These are phyloP conservation scores for Penicillium roqueforti DNA, from an alignment of 495 filamentous ascomycete species.

Conservation along the genomic window DNA sequence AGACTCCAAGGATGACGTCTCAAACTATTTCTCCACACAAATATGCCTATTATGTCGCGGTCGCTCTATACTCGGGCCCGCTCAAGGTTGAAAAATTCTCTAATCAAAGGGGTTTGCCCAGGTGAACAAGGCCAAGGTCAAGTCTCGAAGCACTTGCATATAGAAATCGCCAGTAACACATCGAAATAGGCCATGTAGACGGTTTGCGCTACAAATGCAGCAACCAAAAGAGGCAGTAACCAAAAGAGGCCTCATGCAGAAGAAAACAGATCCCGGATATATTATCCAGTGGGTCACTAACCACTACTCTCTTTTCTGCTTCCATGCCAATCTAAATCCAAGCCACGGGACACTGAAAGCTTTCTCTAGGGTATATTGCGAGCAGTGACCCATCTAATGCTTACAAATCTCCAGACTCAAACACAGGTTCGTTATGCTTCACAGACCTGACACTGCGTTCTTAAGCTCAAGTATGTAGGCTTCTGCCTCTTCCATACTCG, in stretches of 20 bases:
- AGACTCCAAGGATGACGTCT: not conserved
- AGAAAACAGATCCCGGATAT: not conserved
- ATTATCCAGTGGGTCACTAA: not conserved
- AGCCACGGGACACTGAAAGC: not conserved
- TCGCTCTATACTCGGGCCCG: not conserved
- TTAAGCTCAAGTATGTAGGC: slow-evolving; percentile 39
- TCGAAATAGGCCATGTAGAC: not conserved
- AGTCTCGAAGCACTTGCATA: not conserved
- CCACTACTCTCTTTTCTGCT: not conserved
- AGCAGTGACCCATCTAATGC: slow-evolving; percentile 15
- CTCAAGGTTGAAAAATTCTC: no score
- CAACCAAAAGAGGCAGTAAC: not conserved
- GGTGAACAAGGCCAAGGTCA: not conserved
- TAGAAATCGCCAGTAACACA: not conserved
- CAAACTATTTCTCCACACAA: not conserved
- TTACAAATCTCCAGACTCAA: slow-evolving; percentile 21
- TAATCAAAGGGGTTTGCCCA: not conserved
- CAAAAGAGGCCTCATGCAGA: not conserved
- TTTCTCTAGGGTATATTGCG: not conserved
- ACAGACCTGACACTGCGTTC: slow-evolving; percentile 30
- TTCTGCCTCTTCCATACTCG: slow-evolving; percentile 43
- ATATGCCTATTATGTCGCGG: not conserved
- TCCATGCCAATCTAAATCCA: not conserved
- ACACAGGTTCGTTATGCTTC: slow-evolving; percentile 14
- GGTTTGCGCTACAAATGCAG: not conserved